Conservation (phyloP, 345 rosid species). For the Nasturtium officinale region DNA sequence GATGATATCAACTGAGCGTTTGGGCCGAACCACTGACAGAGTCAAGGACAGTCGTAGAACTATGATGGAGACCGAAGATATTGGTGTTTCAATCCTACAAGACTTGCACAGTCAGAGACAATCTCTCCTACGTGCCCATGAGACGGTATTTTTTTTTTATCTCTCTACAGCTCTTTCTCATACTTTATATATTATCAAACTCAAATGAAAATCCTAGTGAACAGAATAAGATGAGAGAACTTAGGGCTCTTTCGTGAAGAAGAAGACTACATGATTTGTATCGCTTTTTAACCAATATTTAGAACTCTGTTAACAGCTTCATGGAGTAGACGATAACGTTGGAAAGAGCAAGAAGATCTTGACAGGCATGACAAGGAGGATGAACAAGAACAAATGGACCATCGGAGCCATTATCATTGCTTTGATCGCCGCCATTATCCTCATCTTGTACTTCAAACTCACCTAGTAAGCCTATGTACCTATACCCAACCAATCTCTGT, state of each 20-base stretch:
- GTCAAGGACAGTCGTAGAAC: conserved; percentile 83
- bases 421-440: conserved; percentile 57
- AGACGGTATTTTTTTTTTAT: conserved; percentile 68
- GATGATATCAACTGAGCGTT: conserved; percentile 75
- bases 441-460: conserved; percentile 90
- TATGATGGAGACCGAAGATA: conserved; percentile 98
- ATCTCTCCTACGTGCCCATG: conserved; percentile 72
- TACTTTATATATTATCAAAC: not conserved
- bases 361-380: conserved; percentile 75
- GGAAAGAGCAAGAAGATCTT: conserved; percentile 88
- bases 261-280: not conserved
- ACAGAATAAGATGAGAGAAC: not conserved
- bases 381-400: conserved; percentile 90
- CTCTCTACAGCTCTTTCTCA: not conserved
- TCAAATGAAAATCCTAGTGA: too few relatives aligned
- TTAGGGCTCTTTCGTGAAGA: not conserved
- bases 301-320: conserved; percentile 54
- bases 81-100: conserved; percentile 94
- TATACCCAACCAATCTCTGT: not conserved
- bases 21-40: conserved; percentile 69
- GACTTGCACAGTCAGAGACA: conserved; percentile 92
- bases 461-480: conserved; percentile 40
- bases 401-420: conserved; percentile 58
- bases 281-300: not conserved
- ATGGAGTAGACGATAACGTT: conserved; percentile 87